Conservation (phyloP, 2,329 filamentous ascomycete genomes). For the Penicillium sp. region DNA sequence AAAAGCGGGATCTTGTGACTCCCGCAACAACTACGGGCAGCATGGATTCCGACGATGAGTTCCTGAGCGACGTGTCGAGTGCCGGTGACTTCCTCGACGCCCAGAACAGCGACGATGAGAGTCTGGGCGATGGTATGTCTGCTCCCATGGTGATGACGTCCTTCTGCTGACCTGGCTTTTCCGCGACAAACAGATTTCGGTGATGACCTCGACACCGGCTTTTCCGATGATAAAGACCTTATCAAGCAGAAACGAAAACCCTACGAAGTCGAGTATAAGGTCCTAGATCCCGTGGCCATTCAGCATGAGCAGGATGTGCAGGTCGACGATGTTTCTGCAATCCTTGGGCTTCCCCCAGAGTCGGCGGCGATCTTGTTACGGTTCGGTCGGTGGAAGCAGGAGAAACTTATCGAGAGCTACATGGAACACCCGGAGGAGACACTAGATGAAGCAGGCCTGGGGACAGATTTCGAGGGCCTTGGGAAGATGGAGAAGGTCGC, state of each 20-base stretch:
- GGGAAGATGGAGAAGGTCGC: slow-evolving; percentile 66
- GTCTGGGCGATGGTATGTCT: slow-evolving; percentile 39
- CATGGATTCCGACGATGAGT: slow-evolving; percentile 96
- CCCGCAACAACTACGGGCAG: slow-evolving; percentile 46
- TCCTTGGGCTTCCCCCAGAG: slow-evolving; percentile 83
- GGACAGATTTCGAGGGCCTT: slow-evolving; percentile 56
- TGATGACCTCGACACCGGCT: slow-evolving; percentile 54
- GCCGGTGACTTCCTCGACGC: slow-evolving; percentile 63
- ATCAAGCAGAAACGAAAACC: slow-evolving; percentile 66
- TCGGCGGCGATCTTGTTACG: slow-evolving; percentile 85
- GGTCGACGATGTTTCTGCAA: slow-evolving; percentile 83
- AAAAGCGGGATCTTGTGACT: slow-evolving; percentile 36
- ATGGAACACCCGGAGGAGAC: slow-evolving; percentile 82
- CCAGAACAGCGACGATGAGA: slow-evolving; percentile 69
- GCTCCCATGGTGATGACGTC: background rate
- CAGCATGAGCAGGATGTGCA: slow-evolving; percentile 79
- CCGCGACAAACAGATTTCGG: slow-evolving; percentile 48
- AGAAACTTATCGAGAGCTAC: slow-evolving; percentile 88
- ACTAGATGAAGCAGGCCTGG: slow-evolving; percentile 78
- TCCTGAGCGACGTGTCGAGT: slow-evolving; percentile 78
- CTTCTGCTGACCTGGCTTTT: slow-evolving; percentile 4
- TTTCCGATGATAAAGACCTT: slow-evolving; percentile 65
- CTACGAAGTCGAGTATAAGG: slow-evolving; percentile 80
- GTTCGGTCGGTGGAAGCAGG: slow-evolving; percentile 92
- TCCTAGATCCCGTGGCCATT: slow-evolving; percentile 75